These are phyloP conservation scores for Aegle marmelos DNA, from an alignment of 345 rosid species.

Conservation along the genomic window DNA sequence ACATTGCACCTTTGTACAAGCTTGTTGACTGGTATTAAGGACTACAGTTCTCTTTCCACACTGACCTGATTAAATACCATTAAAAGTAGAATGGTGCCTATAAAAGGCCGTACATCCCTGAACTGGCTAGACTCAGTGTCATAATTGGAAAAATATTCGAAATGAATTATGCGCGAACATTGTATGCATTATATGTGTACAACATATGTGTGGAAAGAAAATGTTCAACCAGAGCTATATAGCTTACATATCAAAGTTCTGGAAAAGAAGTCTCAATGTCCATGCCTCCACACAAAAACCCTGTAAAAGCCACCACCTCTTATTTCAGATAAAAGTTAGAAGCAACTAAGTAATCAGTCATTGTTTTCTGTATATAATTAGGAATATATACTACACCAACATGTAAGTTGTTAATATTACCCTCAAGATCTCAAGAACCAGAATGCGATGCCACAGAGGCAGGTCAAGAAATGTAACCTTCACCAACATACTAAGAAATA, in stretches of 20 bases:
- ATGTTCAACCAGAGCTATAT: slow-evolving; percentile 9
- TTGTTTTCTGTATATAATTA: neutral
- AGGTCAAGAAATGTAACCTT: slow-evolving; percentile 88
- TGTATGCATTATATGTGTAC: neutral
- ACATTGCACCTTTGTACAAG: neutral
- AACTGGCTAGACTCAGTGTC: neutral
- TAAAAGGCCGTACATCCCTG: neutral
- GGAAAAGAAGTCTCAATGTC: slow-evolving; percentile 77
- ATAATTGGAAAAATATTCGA: neutral
- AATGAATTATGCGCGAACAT: neutral
- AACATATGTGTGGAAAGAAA: slow-evolving; percentile 23
- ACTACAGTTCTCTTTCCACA: neutral
- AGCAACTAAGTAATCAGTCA: neutral
- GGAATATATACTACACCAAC: neutral
- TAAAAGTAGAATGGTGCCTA: neutral
- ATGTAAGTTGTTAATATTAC: slow-evolving; percentile 38
- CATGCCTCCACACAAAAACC: slow-evolving; percentile 97
- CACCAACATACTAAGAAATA: slow-evolving; percentile 93
- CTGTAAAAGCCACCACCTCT: slow-evolving; percentile 44
- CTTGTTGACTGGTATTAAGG: neutral
- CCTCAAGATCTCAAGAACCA: slow-evolving; percentile 97
- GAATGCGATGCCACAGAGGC: slow-evolving; percentile 98
- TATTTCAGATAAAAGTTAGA: slow-evolving; percentile 11
- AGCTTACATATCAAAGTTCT: slow-evolving; percentile 93
- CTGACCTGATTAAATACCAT: neutral